Base-by-base conservation (phyloP, 2,329 filamentous ascomycete genomes). In the Orbilia brochopaga region DNA sequence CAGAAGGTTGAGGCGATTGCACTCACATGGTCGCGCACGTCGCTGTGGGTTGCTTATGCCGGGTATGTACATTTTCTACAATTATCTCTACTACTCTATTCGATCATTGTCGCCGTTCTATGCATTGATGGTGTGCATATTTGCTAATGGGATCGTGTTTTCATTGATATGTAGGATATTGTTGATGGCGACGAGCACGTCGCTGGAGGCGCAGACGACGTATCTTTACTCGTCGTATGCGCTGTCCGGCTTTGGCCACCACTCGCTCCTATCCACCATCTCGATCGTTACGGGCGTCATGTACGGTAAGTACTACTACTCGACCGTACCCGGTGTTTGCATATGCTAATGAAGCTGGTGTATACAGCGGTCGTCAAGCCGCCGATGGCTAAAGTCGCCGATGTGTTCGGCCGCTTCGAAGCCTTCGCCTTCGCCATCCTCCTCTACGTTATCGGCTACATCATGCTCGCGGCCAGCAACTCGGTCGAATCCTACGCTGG, bases 211-310 rank as follows among this genome's bases (percentile, higher is more conserved):
- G 15, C 87, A 89, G 76, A 86, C 85, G 7, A 86, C 86, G 1
- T 83, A 82, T 58, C 83, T 85, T 7, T 80, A 90, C 53, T 83
- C 84, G 15, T 83, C 85, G 21, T 89, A 86, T 79, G 86, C 88
- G 30, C 89, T 87, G 1, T 89, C 86, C 67, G 82, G 84, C 1
- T 90, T 89, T 76, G 81, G 81, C 42, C 82, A 83, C 54, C 88
- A 90, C 77, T 87, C 87, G 11, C 81, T 90, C 35, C 82, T 88
- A 46, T 86, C 87, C 15, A 88, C 86, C 0, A 84, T 89, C 23
- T 81, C 84, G 27, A 86, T 88, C 10, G 83, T 89, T 7, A 85
- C 88, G 70, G 84, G 84, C 75, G 84, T 88, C 2, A 86, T 89
- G 15, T 85, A 87, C 76, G 85, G 85, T 85, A 78, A 75, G 79